Percentiles rank a stretch among this genome's conserved stretches.
phyloP scores from a whole-genome alignment of 2,329 filamentous ascomycete species.

The Chalaropsis ovoidea region DNA sequence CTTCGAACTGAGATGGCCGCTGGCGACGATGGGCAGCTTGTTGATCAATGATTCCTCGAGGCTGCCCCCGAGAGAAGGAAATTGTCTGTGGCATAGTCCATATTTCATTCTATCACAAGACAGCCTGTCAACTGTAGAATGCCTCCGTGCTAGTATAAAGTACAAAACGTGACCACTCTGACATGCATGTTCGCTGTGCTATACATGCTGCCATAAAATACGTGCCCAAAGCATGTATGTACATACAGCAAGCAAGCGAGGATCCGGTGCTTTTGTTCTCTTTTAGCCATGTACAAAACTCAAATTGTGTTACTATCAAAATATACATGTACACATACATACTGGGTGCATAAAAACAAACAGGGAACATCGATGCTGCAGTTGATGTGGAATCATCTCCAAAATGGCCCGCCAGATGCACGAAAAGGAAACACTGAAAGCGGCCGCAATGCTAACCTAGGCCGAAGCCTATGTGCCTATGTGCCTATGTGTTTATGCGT shows the following conservation, averaged over 20 bases:
- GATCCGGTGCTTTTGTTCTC: no score
- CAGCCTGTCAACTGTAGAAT: no score
- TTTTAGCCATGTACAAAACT: not conserved
- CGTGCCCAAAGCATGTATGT: not conserved
- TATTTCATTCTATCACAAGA: no score
- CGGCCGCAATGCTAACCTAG: not conserved
- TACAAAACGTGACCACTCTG: not conserved
- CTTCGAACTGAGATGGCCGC: no score
- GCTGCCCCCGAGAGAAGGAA: no score
- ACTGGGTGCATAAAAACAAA: not conserved
- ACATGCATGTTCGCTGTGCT: not conserved
- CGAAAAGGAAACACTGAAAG: not conserved
- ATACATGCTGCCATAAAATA: not conserved
- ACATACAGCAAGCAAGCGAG: no score
- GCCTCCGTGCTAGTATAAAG: no score
- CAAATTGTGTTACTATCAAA: constrained; percentile 5
- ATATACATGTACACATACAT: not conserved
- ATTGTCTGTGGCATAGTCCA: no score
- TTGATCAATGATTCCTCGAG: no score
- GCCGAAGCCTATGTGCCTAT: not conserved
- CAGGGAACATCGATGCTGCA: constrained; percentile 7
- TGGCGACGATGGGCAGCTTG: no score
- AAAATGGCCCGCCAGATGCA: not conserved
- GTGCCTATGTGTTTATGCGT: not conserved
- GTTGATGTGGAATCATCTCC: constrained; percentile 7